These are phyloP conservation scores for Millerozyma miso DNA, from an alignment of 805 yeast genomes.

Conservation along the genomic window DNA sequence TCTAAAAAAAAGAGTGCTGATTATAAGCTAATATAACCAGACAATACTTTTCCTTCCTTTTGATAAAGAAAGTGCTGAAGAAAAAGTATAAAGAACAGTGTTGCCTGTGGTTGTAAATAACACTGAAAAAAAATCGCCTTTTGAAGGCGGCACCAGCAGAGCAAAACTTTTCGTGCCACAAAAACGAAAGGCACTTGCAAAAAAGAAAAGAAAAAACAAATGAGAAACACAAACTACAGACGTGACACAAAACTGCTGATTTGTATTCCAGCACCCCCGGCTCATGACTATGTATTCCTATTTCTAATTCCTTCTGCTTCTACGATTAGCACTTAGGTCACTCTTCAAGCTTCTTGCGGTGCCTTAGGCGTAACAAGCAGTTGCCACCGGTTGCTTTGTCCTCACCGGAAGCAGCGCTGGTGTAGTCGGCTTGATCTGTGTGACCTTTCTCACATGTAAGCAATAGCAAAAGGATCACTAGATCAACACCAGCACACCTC, in stretches of 20 bases:
- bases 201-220: constrained; percentile 4
- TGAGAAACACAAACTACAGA: neutral
- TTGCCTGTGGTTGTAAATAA: constrained; percentile 1
- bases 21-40: constrained; percentile 16
- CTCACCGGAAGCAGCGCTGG: no score
- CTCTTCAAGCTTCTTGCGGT: no score
- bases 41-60: constrained; percentile 1
- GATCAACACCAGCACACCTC: no score
- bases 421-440: neutral
- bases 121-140: neutral
- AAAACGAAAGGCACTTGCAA: neutral
- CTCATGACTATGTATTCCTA: neutral
- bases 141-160: neutral
- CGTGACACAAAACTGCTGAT: neutral
- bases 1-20: constrained; percentile 8
- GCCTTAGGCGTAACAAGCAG: no score
- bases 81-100: constrained; percentile 4
- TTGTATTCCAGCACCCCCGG: neutral
- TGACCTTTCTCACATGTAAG: neutral
- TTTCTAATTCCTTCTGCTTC: no score
- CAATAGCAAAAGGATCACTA: neutral
- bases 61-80: constrained; percentile 2
- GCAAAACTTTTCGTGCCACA: neutral
- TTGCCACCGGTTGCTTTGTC: neutral
- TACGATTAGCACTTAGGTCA: no score